Evolutionary conservation across 2,329 filamentous ascomycete species (phyloP).

Genomic region (Chaetomium globosum): DNA sequence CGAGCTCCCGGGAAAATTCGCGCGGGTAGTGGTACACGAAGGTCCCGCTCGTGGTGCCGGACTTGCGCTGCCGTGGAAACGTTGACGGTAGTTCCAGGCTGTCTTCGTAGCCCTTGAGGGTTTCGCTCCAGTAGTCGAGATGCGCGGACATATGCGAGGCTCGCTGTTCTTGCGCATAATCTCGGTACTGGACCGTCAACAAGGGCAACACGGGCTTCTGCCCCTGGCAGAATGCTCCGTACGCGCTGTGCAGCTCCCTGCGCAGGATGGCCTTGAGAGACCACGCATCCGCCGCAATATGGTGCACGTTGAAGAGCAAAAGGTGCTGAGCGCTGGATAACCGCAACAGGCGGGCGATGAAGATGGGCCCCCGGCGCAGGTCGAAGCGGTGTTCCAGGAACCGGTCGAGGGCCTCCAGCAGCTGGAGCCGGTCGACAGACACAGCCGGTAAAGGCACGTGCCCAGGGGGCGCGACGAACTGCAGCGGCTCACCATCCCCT

Average conservation of each 20-base stretch:
- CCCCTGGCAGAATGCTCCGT: conserved; percentile 5
- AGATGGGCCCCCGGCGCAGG: conserved; percentile 18
- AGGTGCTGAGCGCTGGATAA: conserved; percentile 7
- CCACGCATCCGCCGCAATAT: conserved; percentile 21
- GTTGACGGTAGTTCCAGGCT: conserved; percentile 17
- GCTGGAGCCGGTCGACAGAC: conserved; percentile 5
- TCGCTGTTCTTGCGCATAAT: conserved; percentile 13
- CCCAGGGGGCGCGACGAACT: conserved; percentile 9
- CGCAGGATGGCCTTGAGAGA: conserved; percentile 13
- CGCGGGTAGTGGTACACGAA: conserved; percentile 6
- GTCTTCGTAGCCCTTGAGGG: conserved; percentile 22
- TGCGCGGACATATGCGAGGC: background rate
- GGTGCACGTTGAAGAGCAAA: conserved; percentile 17
- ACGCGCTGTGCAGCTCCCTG: conserved; percentile 12
- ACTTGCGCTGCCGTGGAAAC: conserved; percentile 12
- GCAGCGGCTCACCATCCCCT: conserved; percentile 10
- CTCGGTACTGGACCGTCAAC: conserved; percentile 16
- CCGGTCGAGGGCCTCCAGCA: conserved; percentile 8
- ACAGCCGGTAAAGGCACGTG: conserved; percentile 9
- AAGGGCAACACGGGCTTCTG: conserved; percentile 8
- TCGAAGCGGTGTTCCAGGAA: conserved; percentile 19
- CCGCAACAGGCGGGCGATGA: conserved; percentile 8
- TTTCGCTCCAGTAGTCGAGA: conserved; percentile 16
- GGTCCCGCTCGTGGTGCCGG: conserved; percentile 4
- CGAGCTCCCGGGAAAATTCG: conserved; percentile 12